Evolutionary conservation across 2,329 filamentous ascomycete species (phyloP).

Genomic region (Nectriaceae sp.): DNA sequence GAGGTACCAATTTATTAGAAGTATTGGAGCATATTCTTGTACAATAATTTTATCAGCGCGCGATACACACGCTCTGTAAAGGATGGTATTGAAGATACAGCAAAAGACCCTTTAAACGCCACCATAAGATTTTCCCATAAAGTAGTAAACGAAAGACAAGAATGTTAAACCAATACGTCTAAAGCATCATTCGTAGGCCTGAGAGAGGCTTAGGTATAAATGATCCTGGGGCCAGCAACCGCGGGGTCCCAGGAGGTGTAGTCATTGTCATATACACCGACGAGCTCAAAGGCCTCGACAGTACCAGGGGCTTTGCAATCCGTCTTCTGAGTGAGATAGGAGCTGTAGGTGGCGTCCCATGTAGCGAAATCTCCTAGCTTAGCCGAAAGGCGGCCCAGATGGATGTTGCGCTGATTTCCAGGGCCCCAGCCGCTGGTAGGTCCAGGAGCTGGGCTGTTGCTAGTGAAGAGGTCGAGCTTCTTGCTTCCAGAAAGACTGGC

Average conservation of each 20-base stretch:
- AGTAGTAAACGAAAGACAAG: neutral
- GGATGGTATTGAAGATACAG: no score
- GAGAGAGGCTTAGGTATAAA: constrained; percentile 8
- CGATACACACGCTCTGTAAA: no score
- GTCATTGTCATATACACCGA: constrained; percentile 20
- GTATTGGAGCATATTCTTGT: no score
- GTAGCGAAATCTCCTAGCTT: constrained; percentile 7
- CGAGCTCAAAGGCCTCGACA: constrained; percentile 19
- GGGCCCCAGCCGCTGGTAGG: constrained; percentile 20
- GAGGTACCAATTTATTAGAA: no score
- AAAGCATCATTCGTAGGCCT: neutral
- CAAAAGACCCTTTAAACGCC: no score
- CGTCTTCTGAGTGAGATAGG: constrained; percentile 16
- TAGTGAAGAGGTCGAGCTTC: constrained; percentile 32
- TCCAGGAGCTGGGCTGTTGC: constrained; percentile 21
- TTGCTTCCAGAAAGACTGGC: constrained; percentile 20
- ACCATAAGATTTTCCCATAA: no score
- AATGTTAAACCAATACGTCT: neutral
- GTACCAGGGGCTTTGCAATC: constrained; percentile 18
- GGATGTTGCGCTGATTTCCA: constrained; percentile 29
- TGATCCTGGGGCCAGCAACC: constrained; percentile 15
- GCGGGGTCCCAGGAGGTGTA: constrained; percentile 15
- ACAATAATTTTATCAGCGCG: no score
- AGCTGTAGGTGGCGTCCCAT: constrained; percentile 19
- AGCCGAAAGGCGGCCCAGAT: constrained; percentile 18